phyloP scores from a whole-genome alignment of 2,329 filamentous ascomycete species.

The Trichophyton verrucosum region DNA sequence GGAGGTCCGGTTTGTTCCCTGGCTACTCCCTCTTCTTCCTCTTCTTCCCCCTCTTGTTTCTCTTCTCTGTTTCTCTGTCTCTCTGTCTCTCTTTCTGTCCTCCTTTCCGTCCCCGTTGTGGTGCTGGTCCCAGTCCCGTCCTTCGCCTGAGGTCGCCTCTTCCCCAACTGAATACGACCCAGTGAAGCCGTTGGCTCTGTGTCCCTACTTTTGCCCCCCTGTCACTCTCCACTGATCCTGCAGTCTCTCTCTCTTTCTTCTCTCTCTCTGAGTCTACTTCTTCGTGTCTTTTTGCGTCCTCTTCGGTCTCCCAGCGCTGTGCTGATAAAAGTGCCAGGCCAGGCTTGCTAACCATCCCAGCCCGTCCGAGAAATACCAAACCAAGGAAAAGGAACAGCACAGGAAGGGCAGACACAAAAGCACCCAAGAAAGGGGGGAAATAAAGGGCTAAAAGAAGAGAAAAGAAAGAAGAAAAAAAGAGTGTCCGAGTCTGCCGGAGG shows the following conservation, averaged over 20 bases:
- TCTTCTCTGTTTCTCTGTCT: not conserved
- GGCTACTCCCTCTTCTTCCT: not conserved
- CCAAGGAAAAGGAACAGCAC: not conserved
- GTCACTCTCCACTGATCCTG: no score
- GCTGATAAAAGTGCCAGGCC: no score
- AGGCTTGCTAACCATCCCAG: not conserved
- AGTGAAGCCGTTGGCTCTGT: no score
- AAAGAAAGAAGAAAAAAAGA: not conserved
- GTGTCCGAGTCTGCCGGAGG: not conserved
- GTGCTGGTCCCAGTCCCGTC: no score
- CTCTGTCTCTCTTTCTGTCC: not conserved
- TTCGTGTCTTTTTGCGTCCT: not conserved
- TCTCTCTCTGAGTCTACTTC: not conserved
- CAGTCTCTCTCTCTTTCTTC: no score
- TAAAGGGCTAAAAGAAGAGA: not conserved
- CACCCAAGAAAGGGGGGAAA: not conserved
- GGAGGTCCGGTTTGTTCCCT: not conserved
- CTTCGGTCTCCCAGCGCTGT: not conserved
- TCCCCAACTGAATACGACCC: no score
- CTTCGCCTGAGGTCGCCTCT: no score
- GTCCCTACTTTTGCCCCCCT: no score
- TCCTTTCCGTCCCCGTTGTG: not conserved
- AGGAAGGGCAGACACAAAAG: not conserved
- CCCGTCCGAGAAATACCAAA: not conserved
- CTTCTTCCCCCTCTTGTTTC: not conserved